phyloP scores from a whole-genome alignment of 805 yeast genomes.

The Kurtzmaniella cleridarum region DNA sequence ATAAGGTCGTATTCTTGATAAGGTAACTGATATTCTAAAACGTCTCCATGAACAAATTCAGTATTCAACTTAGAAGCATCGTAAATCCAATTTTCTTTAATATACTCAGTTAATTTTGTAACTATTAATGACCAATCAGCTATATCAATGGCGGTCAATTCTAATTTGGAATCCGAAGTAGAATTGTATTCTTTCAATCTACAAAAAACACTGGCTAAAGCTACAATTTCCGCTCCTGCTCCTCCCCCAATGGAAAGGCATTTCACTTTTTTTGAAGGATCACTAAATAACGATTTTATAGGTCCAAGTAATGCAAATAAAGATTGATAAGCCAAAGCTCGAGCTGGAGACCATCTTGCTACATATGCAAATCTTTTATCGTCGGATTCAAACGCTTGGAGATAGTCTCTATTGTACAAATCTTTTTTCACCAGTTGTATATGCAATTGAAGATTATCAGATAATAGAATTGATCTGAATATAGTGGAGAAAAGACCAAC shows the following conservation, averaged over 20 bases:
- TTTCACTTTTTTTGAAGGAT: slow-evolving; percentile 23
- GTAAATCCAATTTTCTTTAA: slow-evolving; percentile 52
- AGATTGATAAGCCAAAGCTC: slow-evolving; percentile 70
- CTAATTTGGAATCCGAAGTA: slow-evolving; percentile 27
- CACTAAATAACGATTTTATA: slow-evolving; percentile 31
- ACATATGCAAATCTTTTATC: slow-evolving; percentile 71
- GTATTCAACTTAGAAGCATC: slow-evolving; percentile 22
- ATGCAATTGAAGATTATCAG: slow-evolving; percentile 31
- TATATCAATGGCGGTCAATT: slow-evolving; percentile 61
- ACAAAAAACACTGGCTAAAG: slow-evolving; percentile 53
- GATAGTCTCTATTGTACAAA: slow-evolving; percentile 65
- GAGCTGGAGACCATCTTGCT: slow-evolving; percentile 80
- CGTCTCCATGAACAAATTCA: slow-evolving; percentile 25
- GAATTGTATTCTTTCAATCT: slow-evolving; percentile 31
- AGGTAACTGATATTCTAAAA: slow-evolving; percentile 14
- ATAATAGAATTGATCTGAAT: slow-evolving; percentile 28
- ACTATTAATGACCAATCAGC: slow-evolving; percentile 71
- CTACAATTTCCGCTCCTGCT: slow-evolving; percentile 78
- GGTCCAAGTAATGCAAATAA: slow-evolving; percentile 51
- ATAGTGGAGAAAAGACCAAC: slow-evolving; percentile 30
- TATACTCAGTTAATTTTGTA: slow-evolving; percentile 34
- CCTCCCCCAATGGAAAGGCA: slow-evolving; percentile 82
- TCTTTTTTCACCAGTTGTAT: slow-evolving; percentile 69
- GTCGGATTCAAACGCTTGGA: slow-evolving; percentile 59
- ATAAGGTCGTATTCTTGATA: slow-evolving; percentile 40